Evolutionary conservation across 2,329 filamentous ascomycete genomes (phyloP), one percentile per base, ranked within the genome.

Genomic region (Beauveria sp.): DNA sequence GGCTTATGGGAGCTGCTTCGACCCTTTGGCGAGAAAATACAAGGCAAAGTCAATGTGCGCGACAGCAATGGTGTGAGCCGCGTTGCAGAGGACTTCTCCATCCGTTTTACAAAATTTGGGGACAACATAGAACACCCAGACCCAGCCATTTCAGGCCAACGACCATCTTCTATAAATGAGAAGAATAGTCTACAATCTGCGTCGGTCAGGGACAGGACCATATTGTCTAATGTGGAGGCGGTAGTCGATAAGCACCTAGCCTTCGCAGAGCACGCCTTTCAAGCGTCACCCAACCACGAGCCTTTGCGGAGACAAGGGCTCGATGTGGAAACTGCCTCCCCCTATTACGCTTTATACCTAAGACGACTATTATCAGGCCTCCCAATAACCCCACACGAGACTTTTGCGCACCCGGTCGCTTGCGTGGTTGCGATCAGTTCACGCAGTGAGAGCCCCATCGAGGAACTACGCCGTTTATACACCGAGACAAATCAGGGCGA

Each of bases 371-470:
- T 99, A 9, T 96, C 92, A 1, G 88, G 89, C 16, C 78, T 93
- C 46, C 85, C 90, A 1, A 77, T 96, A 50, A 85, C 88, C 3
- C 87, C 92, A 0, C 92, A 97, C 68, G 95, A 99, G 76, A 95
- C 95, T 0, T 96, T 98, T 74, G 85, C 89, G 5, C 95, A 99
- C 72, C 95, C 96, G 0, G 93, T 98, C 24, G 93, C 93, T 6
- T 93, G 92, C 69, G 86, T 99, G 46, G 93, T 98, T 72, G 92
- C 92, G 28, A 96, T 98, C 69, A 98, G 92, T 73, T 98, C 95
- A 10, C 85, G 89, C 62, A 96, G 92, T 67, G 79, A 85, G 34
- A 80, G 86, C 18, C 93, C 96, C 0, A 93, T 98, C 65, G 92
- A 96, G 71, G 89, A 95, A 62, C 80, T 99, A 49, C 83, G 93